A percentile compares a stretch with the other conserved stretches of the same genome.
Evolutionary conservation across 306 rosid species (phyloP).

Genomic region (Dalbergia cultrata): DNA sequence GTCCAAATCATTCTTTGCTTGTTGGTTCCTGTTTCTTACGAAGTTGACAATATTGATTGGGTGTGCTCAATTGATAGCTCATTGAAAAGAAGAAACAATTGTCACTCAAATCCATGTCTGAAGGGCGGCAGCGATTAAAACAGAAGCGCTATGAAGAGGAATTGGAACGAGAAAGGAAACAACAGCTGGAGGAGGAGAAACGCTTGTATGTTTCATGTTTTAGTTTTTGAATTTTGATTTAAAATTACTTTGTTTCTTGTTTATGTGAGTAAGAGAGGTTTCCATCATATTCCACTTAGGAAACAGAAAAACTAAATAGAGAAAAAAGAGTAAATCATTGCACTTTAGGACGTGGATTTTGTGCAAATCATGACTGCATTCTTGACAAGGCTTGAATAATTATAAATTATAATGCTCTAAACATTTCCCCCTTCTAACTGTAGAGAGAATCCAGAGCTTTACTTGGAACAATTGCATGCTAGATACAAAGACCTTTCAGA

Average conservation of each 20-base stretch:
- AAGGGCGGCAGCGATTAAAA: conserved; percentile 87
- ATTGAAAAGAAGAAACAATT: conserved; percentile 84
- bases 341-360: conserved; percentile 25
- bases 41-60: conserved; percentile 28
- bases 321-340: neutral
- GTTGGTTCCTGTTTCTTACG: conserved; percentile 10
- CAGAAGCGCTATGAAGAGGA: conserved; percentile 88
- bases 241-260: conserved; percentile 1
- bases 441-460: conserved; percentile 92
- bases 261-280: conserved; percentile 22
- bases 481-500: conserved; percentile 83
- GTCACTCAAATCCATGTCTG: conserved; percentile 89
- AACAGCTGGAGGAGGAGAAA: conserved; percentile 81
- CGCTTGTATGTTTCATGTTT: conserved; percentile 66
- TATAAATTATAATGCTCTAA: conserved; percentile 22
- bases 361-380: conserved; percentile 31
- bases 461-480: conserved; percentile 75
- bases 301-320: conserved; percentile 3
- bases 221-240: conserved; percentile 24
- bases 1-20: conserved; percentile 21
- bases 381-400: conserved; percentile 34
- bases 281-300: conserved; percentile 5
- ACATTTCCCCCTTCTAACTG: conserved; percentile 30
- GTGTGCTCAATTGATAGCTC: conserved; percentile 61
- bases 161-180: conserved; percentile 76